Base-by-base conservation (phyloP, 169 alveolate species). In the Blepharisma undulans region DNA sequence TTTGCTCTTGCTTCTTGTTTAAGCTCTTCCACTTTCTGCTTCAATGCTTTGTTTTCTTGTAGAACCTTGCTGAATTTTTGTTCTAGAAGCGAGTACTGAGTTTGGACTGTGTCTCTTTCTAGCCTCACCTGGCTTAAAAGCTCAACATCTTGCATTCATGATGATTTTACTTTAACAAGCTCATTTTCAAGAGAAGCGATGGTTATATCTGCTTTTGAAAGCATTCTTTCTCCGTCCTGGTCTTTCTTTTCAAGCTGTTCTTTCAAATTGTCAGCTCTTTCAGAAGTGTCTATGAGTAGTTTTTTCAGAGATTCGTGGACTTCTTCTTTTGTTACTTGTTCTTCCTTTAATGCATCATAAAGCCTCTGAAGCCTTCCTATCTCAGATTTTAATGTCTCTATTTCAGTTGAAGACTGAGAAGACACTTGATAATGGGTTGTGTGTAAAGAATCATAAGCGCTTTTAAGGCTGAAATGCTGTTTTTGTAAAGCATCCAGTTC, bases 121-220 rank as follows among this genome's bases (percentile, higher is more conserved):
- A 86, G 72, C 27, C 84, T 27, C 10, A 72, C 32, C 72, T 86
- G 91, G 66, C 84, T 72, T 33, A 86, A 32, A 21, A 32, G 61
- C 30, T 86, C 91, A 1, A 86, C 60, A 72, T 86, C 91, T 19
- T 86, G 80, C 91, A 86, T 86, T 71, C 91, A 86, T 19, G 80
- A 60, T 3, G 32, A 22, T 72, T 86, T 86, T 22, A 86, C 91
- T 86, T 86, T 86, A 8, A 19, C 29, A 0, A 86, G 27, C 32
- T 86, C 91, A 22, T 22, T 22, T 29, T 60, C 71, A 19, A 86
- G 22, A 7, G 33, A 61, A 18, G 66, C 32, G 7, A 72, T 33
- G 18, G 91, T 86, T 27, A 71, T n/a, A 27, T 86, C 84, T 19
- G 81, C 27, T 71, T 29, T n/a, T 22, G 60, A 30, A 0, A 27